Evolutionary conservation across 2,329 filamentous ascomycete genomes (phyloP).

Genomic region (Arachnomyces sp.): DNA sequence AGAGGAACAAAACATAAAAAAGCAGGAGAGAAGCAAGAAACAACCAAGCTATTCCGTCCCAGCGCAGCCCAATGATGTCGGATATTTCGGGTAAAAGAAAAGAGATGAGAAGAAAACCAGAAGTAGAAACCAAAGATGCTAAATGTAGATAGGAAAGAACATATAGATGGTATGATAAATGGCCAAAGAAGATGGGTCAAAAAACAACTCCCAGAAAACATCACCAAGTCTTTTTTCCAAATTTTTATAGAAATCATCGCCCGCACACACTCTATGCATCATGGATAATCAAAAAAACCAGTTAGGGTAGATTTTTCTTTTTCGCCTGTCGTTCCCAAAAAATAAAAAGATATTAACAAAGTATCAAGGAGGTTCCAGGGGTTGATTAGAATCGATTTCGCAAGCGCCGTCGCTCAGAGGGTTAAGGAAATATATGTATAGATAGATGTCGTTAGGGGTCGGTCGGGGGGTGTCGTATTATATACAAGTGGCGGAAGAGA

Average conservation of each 20-base stretch:
- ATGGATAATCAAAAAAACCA: slow-evolving; percentile 25
- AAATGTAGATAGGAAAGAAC: too few relatives aligned
- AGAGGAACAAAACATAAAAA: too few relatives aligned
- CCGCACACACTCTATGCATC: slow-evolving; percentile 35
- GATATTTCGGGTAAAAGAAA: too few relatives aligned
- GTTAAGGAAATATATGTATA: slow-evolving; percentile 24
- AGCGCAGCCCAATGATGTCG: not conserved
- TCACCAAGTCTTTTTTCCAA: slow-evolving; percentile 11
- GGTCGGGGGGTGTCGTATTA: slow-evolving; percentile 28
- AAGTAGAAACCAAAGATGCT: too few relatives aligned
- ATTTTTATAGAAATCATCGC: slow-evolving; percentile 27
- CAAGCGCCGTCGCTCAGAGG: slow-evolving; percentile 35
- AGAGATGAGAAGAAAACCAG: slow-evolving; percentile 16
- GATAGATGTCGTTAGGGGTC: slow-evolving; percentile 9
- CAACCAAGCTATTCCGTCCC: slow-evolving; percentile 28
- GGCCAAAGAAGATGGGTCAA: slow-evolving; percentile 19
- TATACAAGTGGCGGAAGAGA: slow-evolving; percentile 16
- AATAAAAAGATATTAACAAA: slow-evolving; percentile 29
- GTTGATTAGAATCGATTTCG: slow-evolving; percentile 28
- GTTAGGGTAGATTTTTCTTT: slow-evolving; percentile 19
- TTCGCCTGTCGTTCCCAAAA: slow-evolving; percentile 29
- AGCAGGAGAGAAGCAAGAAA: slow-evolving; percentile 15
- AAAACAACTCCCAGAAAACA: slow-evolving; percentile 31
- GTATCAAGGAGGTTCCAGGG: slow-evolving; percentile 12
- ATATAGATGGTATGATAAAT: too few relatives aligned